These are phyloP conservation scores for Penicillium occitanis DNA, from an alignment of 2,329 filamentous ascomycete genomes.

Conservation along the genomic window DNA sequence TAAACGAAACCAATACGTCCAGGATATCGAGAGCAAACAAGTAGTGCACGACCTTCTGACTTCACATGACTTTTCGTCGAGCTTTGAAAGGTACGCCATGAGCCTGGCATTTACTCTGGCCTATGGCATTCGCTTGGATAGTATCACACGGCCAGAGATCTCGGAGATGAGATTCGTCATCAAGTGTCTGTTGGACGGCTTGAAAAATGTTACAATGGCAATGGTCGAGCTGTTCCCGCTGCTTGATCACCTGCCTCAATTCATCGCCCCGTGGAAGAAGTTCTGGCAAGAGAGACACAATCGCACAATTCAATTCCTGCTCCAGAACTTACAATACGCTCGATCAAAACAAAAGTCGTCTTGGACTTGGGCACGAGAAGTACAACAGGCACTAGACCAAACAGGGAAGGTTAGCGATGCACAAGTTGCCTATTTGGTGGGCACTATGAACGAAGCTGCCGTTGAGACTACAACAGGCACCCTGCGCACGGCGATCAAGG, in stretches of 20 bases:
- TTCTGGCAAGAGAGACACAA: conserved; percentile 20
- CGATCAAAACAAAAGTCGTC: conserved; percentile 16
- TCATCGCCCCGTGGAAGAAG: conserved; percentile 20
- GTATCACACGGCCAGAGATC: conserved; percentile 30
- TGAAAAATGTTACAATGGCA: not conserved
- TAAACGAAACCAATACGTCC: conserved; percentile 49
- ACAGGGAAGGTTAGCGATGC: conserved; percentile 40
- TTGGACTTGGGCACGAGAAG: conserved; percentile 29
- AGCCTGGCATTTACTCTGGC: conserved; percentile 53
- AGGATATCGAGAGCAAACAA: conserved; percentile 52
- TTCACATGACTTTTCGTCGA: conserved; percentile 45
- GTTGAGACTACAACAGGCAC: conserved; percentile 52
- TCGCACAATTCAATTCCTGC: conserved; percentile 23
- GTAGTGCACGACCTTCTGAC: conserved; percentile 46
- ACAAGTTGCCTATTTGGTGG: conserved; percentile 48
- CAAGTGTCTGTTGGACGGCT: not conserved
- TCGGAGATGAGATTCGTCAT: not conserved
- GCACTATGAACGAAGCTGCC: conserved; percentile 49
- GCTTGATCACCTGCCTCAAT: conserved; percentile 3
- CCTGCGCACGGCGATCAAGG: conserved; percentile 48
- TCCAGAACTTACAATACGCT: conserved; percentile 18
- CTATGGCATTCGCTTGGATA: conserved; percentile 51
- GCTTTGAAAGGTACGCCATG: conserved; percentile 51
- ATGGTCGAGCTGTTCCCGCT: conserved; percentile 6
- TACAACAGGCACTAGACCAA: not conserved